Evolutionary conservation across 768 basidiomycete species (phyloP).

Genomic region (Galerina sulciceps): DNA sequence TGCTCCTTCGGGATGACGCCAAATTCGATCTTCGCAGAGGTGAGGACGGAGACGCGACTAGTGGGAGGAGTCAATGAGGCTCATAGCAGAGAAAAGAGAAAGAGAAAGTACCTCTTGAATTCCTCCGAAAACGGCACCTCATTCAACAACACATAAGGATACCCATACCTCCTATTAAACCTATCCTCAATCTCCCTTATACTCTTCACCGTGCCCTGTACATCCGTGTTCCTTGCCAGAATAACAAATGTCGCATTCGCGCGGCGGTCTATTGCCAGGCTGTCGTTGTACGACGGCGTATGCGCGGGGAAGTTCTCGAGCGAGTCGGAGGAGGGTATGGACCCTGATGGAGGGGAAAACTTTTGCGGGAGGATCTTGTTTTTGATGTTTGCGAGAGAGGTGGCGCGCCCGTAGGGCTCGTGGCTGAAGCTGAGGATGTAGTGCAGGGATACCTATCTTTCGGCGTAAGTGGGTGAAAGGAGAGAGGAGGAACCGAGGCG

Average conservation of each 20-base stretch:
- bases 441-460: slow-evolving; percentile 38
- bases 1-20: slow-evolving; percentile 67
- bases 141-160: slow-evolving; percentile 89
- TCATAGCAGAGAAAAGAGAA: background rate
- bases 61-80: background rate
- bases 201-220: slow-evolving; percentile 63
- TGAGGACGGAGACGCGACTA: slow-evolving; percentile 35
- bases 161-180: slow-evolving; percentile 78
- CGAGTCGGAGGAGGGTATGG: background rate
- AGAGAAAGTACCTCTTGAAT: slow-evolving; percentile 59
- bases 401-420: slow-evolving; percentile 52
- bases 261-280: slow-evolving; percentile 21
- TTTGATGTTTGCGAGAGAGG: slow-evolving; percentile 40
- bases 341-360: background rate
- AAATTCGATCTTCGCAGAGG: slow-evolving; percentile 42
- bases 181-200: slow-evolving; percentile 80
- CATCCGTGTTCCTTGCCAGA: slow-evolving; percentile 70
- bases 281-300: slow-evolving; percentile 18
- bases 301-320: slow-evolving; percentile 22
- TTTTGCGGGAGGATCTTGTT: slow-evolving; percentile 20
- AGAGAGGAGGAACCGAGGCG: slow-evolving; percentile 10
- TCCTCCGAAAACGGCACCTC: slow-evolving; percentile 77
- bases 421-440: slow-evolving; percentile 56
- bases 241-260: slow-evolving; percentile 51
- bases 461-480: slow-evolving; percentile 10